Conservation (phyloP, 2,329 filamentous ascomycete species). For the Sodiomyces alkalinus region DNA sequence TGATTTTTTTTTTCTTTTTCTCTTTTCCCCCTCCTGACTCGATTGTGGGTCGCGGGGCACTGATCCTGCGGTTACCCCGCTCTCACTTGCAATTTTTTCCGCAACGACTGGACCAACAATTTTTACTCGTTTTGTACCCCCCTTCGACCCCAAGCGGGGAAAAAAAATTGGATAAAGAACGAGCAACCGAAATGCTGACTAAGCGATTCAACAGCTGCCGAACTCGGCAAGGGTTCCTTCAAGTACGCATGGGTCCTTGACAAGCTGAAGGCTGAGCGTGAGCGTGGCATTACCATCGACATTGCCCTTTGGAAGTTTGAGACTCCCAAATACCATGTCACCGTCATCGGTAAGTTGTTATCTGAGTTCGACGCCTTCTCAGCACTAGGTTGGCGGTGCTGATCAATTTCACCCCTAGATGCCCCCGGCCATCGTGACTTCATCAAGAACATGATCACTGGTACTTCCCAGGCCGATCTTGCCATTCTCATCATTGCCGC, state of each 20-base stretch:
- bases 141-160: neutral
- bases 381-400: neutral
- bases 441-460: constrained; percentile 99
- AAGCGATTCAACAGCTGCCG: constrained; percentile 70
- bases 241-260: constrained; percentile 96
- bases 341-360: constrained; percentile 68
- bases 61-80: neutral
- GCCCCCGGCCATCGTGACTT: constrained; percentile 99
- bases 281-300: constrained; percentile 99
- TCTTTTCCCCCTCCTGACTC: constrained; percentile 7
- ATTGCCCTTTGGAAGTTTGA: constrained; percentile 99
- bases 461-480: constrained; percentile 99
- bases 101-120: no score
- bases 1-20: constrained; percentile 9
- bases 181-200: no score
- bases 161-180: no score
- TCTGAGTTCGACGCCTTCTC: neutral
- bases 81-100: constrained; percentile 6
- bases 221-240: constrained; percentile 99
- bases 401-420: constrained; percentile 33
- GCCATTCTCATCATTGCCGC: constrained; percentile 99
- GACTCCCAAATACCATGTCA: constrained; percentile 95
- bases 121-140: no score
- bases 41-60: neutral
- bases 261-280: constrained; percentile 99